phyloP scores from a whole-genome alignment of 2,329 filamentous ascomycete genomes.

The Thielaviopsis euricoi region DNA sequence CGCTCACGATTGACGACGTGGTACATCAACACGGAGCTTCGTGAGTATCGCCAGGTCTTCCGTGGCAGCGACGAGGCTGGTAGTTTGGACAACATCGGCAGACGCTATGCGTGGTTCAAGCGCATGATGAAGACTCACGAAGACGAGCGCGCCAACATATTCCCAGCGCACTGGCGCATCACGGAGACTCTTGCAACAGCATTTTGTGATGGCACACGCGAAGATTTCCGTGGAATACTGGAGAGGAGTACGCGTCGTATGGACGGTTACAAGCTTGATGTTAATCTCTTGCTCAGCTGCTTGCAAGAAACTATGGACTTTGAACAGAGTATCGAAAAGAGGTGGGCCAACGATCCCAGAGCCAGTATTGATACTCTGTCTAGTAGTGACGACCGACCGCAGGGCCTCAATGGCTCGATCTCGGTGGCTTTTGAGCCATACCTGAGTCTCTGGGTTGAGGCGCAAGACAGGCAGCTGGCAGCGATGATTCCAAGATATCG shows the following conservation, averaged over 20 bases:
- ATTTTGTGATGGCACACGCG: slow-evolving; percentile 88
- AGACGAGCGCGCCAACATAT: slow-evolving; percentile 76
- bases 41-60: slow-evolving; percentile 92
- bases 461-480: slow-evolving; percentile 78
- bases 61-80: slow-evolving; percentile 92
- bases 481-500: slow-evolving; percentile 77
- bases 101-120: slow-evolving; percentile 91
- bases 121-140: slow-evolving; percentile 92
- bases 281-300: slow-evolving; percentile 75
- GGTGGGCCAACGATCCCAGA: slow-evolving; percentile 57
- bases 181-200: slow-evolving; percentile 78
- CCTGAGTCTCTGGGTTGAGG: slow-evolving; percentile 90
- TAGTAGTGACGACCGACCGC: slow-evolving; percentile 57
- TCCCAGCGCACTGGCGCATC: slow-evolving; percentile 76
- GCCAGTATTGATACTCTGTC: slow-evolving; percentile 81
- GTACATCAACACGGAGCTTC: slow-evolving; percentile 94
- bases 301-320: slow-evolving; percentile 94
- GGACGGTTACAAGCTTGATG: slow-evolving; percentile 66
- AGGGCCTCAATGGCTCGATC: slow-evolving; percentile 76
- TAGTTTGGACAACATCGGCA: slow-evolving; percentile 87
- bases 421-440: slow-evolving; percentile 97
- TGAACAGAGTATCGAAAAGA: slow-evolving; percentile 75
- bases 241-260: slow-evolving; percentile 68
- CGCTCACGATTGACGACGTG: slow-evolving; percentile 71
- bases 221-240: slow-evolving; percentile 88